Percentiles rank a stretch among this genome's conserved stretches.
phyloP scores from a whole-genome alignment of 441 rosid genomes.

The Corymbia citriodora region DNA sequence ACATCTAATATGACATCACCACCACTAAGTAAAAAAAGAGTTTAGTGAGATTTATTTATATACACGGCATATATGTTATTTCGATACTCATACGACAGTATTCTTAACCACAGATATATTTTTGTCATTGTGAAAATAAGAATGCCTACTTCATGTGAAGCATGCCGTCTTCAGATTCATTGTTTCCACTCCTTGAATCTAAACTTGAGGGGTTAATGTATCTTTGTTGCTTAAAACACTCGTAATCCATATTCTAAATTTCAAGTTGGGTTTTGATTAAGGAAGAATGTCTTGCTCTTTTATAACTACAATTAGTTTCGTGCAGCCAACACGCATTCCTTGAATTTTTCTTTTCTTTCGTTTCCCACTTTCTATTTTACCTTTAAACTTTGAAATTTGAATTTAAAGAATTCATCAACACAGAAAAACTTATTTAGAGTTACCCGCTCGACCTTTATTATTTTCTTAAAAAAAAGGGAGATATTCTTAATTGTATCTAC shows the following conservation, averaged over 20 bases:
- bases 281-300: not conserved
- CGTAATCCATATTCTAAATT: not conserved
- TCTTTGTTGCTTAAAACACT: not conserved
- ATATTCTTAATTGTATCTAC: no score
- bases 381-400: not conserved
- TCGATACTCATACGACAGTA: not conserved
- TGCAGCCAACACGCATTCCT: not conserved
- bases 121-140: not conserved
- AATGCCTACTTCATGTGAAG: not conserved
- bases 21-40: not conserved
- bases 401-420: not conserved
- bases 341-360: not conserved
- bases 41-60: not conserved
- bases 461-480: not conserved
- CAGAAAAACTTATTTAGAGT: not conserved
- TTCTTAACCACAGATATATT: not conserved
- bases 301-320: not conserved
- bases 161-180: not conserved
- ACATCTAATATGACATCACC: accelerated
- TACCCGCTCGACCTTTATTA: accelerated
- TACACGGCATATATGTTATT: accelerated
- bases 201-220: not conserved
- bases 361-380: not conserved
- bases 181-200: not conserved
- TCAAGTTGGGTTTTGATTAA: not conserved